Base-by-base conservation (phyloP, 352 stramenopile genomes). In the Globisporangium paroecandrum region DNA sequence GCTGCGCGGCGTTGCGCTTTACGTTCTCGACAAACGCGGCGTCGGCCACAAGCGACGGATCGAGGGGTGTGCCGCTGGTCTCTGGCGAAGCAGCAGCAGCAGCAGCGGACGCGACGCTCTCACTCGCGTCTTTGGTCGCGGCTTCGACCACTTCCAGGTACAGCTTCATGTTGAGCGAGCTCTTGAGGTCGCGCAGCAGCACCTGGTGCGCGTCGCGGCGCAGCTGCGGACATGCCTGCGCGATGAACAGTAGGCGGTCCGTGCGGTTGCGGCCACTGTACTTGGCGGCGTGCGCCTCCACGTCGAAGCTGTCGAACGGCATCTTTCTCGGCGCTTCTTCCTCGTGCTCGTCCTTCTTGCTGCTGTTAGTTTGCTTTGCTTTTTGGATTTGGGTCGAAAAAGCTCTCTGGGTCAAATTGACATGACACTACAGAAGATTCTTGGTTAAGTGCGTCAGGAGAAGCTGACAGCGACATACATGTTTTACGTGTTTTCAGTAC, bases 251-350 rank as follows among this genome's bases (percentile, higher is more conserved):
- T 20, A 96, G 67, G 1, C 88, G 84, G 47, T 91, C 82, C 1
- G 81, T 82, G 72, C 86, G 84, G 76, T 93, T 95, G 59, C 82
- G 82, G 1, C 82, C 89, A 55, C 72, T 86, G 79, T 96, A 95
- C 74, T 94, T 95, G 76, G 83, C 76, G 8, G 83, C 87, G 58
- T 93, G 87, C 57, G 79, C 77, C 27, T 96, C 89, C 66, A 96
- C 77, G 67, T 96, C 89, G 59, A 96, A 93, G 55, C 79, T 80
- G 29, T 86, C 82, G 55, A 86, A 69, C 62, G 54, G 61, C 43
- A 62, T 66, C 24, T 25, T 43, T 46, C 10, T 7, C 13, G 10
- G 38, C 18, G 4, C 38, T 46, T 46, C 38, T 46, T 46, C 12
- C 60, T 61, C 46, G 56, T 56, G 32, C 29, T 72, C 60, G 51